Conservation (phyloP, 768 basidiomycete genomes). For the Boletus sp. region DNA sequence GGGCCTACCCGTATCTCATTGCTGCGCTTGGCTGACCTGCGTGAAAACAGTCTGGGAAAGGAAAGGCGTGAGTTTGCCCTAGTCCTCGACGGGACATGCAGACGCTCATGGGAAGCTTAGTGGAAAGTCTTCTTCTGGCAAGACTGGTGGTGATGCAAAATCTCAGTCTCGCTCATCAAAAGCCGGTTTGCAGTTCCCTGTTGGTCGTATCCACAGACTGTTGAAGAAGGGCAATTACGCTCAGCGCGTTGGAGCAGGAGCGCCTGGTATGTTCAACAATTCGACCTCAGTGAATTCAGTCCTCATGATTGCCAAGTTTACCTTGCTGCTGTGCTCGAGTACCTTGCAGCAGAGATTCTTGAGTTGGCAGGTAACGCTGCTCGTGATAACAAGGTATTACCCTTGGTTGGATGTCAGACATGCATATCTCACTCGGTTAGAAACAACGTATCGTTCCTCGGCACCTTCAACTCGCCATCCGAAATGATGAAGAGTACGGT, state of each 20-base stretch:
- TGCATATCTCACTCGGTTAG: conserved; percentile 11
- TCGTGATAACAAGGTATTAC: conserved; percentile 59
- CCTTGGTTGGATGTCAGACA: neutral
- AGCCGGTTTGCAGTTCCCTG: conserved; percentile 71
- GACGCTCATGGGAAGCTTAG: conserved; percentile 20
- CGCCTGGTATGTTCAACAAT: conserved; percentile 47
- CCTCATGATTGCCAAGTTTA: conserved; percentile 48
- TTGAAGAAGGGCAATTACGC: conserved; percentile 73
- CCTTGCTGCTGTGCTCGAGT: conserved; percentile 83
- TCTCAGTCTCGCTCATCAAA: conserved; percentile 64
- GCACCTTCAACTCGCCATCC: conserved; percentile 71
- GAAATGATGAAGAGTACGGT: conserved; percentile 69
- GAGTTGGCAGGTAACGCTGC: conserved; percentile 81
- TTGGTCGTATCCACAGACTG: conserved; percentile 78
- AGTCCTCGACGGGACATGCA: neutral
- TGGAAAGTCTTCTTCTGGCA: conserved; percentile 46
- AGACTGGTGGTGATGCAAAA: conserved; percentile 52
- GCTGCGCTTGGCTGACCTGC: conserved; percentile 5
- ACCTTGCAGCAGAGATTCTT: conserved; percentile 82
- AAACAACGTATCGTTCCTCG: conserved; percentile 80
- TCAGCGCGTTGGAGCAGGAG: conserved; percentile 65
- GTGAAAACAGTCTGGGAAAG: conserved; percentile 48
- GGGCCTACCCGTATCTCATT: neutral
- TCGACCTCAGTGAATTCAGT: neutral
- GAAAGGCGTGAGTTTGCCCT: conserved; percentile 42